Evolutionary conservation across 352 stramenopile species (phyloP).

Genomic region (Phytophthora nicotianae): DNA sequence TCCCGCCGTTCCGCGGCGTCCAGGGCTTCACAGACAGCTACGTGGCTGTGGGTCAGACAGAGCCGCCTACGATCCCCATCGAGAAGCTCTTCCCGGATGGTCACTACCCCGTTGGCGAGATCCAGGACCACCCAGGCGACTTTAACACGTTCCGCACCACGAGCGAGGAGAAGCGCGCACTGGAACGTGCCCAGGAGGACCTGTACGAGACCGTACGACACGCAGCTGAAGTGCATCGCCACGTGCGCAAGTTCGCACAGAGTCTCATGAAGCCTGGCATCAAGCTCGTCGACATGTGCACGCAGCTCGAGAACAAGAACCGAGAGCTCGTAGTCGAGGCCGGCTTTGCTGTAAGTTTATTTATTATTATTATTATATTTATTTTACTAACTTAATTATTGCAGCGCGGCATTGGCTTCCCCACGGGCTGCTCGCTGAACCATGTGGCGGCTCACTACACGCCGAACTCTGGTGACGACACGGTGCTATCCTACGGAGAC

Average conservation of each 20-base stretch:
- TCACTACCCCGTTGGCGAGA: constrained; percentile 93
- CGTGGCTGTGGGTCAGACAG: constrained; percentile 94
- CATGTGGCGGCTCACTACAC: constrained; percentile 98
- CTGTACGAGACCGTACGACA: constrained; percentile 84
- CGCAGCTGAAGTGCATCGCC: constrained; percentile 95
- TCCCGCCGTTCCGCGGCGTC: constrained; percentile 74
- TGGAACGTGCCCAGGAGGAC: constrained; percentile 78
- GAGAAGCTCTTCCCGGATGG: constrained; percentile 64
- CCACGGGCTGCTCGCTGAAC: constrained; percentile 97
- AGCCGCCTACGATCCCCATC: constrained; percentile 95
- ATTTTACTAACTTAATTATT: constrained; percentile 4
- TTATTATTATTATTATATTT: constrained; percentile 4
- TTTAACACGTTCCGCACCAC: constrained; percentile 92
- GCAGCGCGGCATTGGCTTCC: constrained; percentile 51
- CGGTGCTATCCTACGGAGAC: constrained; percentile 93
- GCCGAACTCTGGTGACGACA: constrained; percentile 96
- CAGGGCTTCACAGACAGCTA: constrained; percentile 94
- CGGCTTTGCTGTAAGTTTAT: constrained; percentile 71
- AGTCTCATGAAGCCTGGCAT: constrained; percentile 97
- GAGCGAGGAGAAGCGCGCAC: constrained; percentile 81
- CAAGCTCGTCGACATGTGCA: constrained; percentile 96
- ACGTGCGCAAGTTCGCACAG: constrained; percentile 93
- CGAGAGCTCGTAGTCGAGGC: constrained; percentile 93
- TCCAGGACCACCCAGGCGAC: constrained; percentile 92
- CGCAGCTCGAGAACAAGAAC: constrained; percentile 97